Evolutionary conservation across 352 stramenopile genomes (phyloP), one percentile per base, ranked within the genome.

Genomic region (Pythium chondricola): DNA sequence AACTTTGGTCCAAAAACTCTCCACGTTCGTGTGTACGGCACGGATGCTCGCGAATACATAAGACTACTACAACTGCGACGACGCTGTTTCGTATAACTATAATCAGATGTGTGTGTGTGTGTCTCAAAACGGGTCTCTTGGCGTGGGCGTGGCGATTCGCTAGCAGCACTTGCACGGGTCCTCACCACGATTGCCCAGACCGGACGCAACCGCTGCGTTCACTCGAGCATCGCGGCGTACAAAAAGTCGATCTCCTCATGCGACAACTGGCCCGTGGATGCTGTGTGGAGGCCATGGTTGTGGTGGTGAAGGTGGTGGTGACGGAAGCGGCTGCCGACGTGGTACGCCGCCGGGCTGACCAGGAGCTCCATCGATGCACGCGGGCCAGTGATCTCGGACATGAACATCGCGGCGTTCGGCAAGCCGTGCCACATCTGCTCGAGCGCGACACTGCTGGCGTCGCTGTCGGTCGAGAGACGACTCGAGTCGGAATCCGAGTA

Each of bases 161-260:
- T n/a, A n/a, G n/a, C n/a, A n/a, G n/a, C n/a, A n/a, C n/a, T n/a
- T n/a, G n/a, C n/a, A n/a, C n/a, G n/a, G n/a, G n/a, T n/a, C n/a
- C n/a, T n/a, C n/a, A n/a, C n/a, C n/a, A n/a, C n/a, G n/a, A n/a
- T n/a, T n/a, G n/a, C n/a, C n/a, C n/a, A n/a, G n/a, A n/a, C n/a
- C n/a, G n/a, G n/a, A n/a, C n/a, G n/a, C n/a, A n/a, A n/a, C n/a
- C n/a, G n/a, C n/a, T n/a, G n/a, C n/a, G n/a, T n/a, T 57, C 63
- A 90, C 59, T 90, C 75, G 32, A 93, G 65, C 48, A 93, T 85
- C 35, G 76, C 82, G 10, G 79, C 83, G 62, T 80, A 91, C 43
- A 93, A 48, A 53, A 93, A 93, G 63, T 88, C 82, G 50, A 93
- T 84, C 56, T 93, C 82, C 61, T 93, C 82, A 51, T 77, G 69